Percentiles rank a stretch among this genome's conserved stretches.
Conservation (phyloP, 305 asterid genomes). For the Fraxinus angustifolia region DNA sequence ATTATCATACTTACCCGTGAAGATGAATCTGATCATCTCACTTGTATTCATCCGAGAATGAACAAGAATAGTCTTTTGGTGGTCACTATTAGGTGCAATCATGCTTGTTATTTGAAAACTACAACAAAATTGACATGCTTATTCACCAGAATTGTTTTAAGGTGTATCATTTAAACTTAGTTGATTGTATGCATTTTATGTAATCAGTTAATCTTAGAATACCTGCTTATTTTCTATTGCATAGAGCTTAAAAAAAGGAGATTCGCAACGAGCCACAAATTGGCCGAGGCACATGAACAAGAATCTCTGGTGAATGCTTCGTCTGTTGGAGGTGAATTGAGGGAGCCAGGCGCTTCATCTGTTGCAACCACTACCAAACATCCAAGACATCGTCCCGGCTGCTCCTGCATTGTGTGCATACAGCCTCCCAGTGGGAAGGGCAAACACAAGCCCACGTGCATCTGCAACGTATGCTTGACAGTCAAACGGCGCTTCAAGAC, state of each 20-base stretch:
- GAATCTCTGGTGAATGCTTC: conserved; percentile 39
- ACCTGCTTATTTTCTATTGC: conserved; percentile 11
- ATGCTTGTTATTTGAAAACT: background rate
- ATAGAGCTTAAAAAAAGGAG: conserved; percentile 57
- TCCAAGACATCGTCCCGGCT: conserved; percentile 94
- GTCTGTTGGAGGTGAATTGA: conserved; percentile 36
- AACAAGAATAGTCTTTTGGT: background rate
- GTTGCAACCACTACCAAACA: conserved; percentile 83
- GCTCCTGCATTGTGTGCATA: conserved; percentile 97
- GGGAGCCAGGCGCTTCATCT: conserved; percentile 51
- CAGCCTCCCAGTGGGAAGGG: conserved; percentile 99
- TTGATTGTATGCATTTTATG: background rate
- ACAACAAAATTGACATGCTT: background rate
- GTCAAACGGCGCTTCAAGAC: conserved; percentile 92
- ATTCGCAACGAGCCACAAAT: conserved; percentile 38
- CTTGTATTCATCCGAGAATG: background rate
- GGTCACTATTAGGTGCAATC: background rate
- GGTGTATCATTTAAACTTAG: background rate
- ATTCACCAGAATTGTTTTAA: background rate
- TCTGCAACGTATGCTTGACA: conserved; percentile 95
- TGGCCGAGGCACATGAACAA: conserved; percentile 37
- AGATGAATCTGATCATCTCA: background rate
- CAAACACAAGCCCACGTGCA: conserved; percentile 90
- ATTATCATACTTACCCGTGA: background rate
- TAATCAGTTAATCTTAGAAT: background rate